Evolutionary conservation across 768 basidiomycete species (phyloP).

Genomic region (Calvatia gigantea): DNA sequence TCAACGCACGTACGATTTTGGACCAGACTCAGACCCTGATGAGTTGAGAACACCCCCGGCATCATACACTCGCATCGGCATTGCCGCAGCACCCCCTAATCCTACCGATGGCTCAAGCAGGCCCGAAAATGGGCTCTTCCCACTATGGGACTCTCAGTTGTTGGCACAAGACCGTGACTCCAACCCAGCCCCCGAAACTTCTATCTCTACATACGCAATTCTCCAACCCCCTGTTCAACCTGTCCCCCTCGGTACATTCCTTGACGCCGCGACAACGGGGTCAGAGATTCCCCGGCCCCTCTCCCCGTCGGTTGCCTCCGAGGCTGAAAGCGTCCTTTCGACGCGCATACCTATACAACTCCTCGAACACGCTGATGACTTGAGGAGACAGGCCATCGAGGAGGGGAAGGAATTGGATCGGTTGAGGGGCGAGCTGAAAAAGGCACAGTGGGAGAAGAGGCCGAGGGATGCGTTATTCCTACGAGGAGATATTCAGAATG

Average conservation of each 20-base stretch:
- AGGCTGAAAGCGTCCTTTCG: slow-evolving; percentile 27
- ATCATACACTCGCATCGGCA: slow-evolving; percentile 2
- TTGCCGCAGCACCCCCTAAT: not conserved
- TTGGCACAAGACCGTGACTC: slow-evolving; percentile 1
- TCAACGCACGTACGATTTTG: not conserved
- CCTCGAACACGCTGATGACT: slow-evolving; percentile 30
- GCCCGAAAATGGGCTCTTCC: slow-evolving; percentile 15
- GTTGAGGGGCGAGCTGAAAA: slow-evolving; percentile 24
- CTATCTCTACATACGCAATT: slow-evolving; percentile 5
- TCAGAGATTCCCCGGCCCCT: slow-evolving; percentile 13
- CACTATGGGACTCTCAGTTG: slow-evolving; percentile 9
- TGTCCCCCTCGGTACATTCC: not conserved
- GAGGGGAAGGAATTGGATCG: slow-evolving; percentile 27
- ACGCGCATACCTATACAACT: slow-evolving; percentile 27
- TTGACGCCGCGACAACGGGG: not conserved
- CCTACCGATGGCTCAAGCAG: not conserved
- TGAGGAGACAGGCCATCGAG: slow-evolving; percentile 37
- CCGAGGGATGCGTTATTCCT: slow-evolving; percentile 37
- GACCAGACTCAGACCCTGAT: slow-evolving; percentile 5
- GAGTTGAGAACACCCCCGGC: slow-evolving; percentile 16
- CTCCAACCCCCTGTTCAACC: slow-evolving; percentile 10
- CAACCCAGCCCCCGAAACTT: slow-evolving; percentile 1
- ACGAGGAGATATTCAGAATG: slow-evolving; percentile 32
- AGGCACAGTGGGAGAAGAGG: slow-evolving; percentile 28
- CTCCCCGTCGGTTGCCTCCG: slow-evolving; percentile 10